A percentile compares a stretch with the other conserved stretches of the same genome.
These are phyloP conservation scores for Boletus calvinii DNA, from an alignment of 1,284 basidiomycete species.

Conservation along the genomic window DNA sequence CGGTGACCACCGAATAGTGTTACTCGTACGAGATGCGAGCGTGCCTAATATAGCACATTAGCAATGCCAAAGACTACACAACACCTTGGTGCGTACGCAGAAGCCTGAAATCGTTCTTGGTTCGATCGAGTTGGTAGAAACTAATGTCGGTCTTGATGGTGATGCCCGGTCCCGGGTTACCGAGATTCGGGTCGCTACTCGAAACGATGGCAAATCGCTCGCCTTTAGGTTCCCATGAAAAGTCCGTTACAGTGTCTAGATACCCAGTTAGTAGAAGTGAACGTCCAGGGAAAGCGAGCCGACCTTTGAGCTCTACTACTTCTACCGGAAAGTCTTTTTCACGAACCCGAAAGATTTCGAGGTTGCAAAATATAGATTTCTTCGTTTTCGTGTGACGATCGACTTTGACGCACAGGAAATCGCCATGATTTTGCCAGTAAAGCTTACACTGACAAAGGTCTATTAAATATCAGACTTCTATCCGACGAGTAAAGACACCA, in stretches of 20 bases:
- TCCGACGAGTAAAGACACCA: conserved; percentile 29
- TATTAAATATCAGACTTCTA: conserved; percentile 2
- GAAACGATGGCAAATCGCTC: conserved; percentile 96
- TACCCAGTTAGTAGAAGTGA: conserved; percentile 10
- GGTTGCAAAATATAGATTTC: conserved; percentile 98
- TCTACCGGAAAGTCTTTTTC: conserved; percentile 99
- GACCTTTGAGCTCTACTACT: conserved; percentile 95
- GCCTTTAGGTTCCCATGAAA: conserved; percentile 98
- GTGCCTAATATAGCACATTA: conserved; percentile 50
- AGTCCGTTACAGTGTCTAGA: conserved; percentile 91
- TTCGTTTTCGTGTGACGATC: conserved; percentile 99
- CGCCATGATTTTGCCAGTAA: conserved; percentile 98
- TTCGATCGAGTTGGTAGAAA: conserved; percentile 93
- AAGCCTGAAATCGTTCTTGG: conserved; percentile 93
- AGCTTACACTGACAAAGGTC: conserved; percentile 81
- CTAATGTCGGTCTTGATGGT: conserved; percentile 95
- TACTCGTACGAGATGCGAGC: conserved; percentile 85
- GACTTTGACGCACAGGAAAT: conserved; percentile 99
- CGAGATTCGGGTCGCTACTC: conserved; percentile 91
- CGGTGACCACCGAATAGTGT: conserved; percentile 97
- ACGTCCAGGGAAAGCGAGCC: conserved; percentile 5
- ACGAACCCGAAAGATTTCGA: conserved; percentile 96
- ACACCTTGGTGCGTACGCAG: conserved; percentile 57
- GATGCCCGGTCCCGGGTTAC: conserved; percentile 84
- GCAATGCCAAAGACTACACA: conserved; percentile 1